Evolutionary conservation across 768 basidiomycete species (phyloP), one percentile per base, ranked within the genome.

Genomic region (Chalciporus chontae): DNA sequence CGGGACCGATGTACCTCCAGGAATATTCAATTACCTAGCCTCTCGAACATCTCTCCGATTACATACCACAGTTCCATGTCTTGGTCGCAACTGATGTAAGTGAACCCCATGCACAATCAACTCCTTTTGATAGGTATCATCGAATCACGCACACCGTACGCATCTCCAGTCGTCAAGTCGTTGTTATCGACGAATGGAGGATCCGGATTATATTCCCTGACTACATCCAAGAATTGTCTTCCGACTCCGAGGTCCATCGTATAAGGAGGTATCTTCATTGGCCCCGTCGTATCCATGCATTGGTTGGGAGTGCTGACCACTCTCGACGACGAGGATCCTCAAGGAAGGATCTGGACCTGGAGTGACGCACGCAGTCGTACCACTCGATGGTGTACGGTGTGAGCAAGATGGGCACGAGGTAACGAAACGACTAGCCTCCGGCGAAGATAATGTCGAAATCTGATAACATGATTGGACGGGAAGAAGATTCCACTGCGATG

Each of bases 301-400:
- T 2, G 62, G 45, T 40, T 53, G 51, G 26, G 78, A 78, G 48
- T 78, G 73, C 5, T 73, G 71, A 1, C 84, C 85, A 11, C 77
- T 73, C 66, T 87, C 85, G 21, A 86, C 59, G 40, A 85, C 61
- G 13, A 86, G 76, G 43, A 86, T 81, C 55, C 71, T 79, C 43
- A 85, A 61, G 2, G 66, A 60, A 0, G 81, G 76, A 38, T 83
- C 76, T 0, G 80, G 75, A 0, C 70, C 65, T 3, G 71, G 83
- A 15, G 74, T 62, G 9, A 86, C 68, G 54, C 83, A 83, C 4
- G 76, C 81, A n/a, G 74, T 53, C 5, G 80, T 71, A 23, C 84
- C 8, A 75, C 81, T 11, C 13, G 13, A 31, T 7, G 9, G 29
- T 31, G 13, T 8, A 8, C 8, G 26, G 7, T 26, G 26, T 26